phyloP scores from a whole-genome alignment of 2,329 filamentous ascomycete genomes.

The Colletotrichum chrysophilum region DNA sequence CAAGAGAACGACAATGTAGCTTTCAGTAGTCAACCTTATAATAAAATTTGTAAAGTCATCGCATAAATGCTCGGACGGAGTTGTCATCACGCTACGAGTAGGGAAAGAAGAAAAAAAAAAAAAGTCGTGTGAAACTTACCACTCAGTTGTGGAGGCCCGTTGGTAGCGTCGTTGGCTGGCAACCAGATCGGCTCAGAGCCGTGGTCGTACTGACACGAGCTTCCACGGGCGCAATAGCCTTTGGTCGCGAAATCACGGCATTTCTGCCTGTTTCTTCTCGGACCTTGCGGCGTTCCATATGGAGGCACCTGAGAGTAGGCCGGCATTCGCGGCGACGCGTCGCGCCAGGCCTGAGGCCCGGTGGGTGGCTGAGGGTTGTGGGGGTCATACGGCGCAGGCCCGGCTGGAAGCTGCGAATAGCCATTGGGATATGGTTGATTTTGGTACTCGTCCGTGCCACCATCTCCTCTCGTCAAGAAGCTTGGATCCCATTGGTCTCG shows the following conservation, averaged over 20 bases:
- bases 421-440: background rate
- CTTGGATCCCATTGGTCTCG: constrained; percentile 48
- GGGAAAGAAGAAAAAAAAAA: background rate
- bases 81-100: constrained; percentile 23
- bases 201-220: constrained; percentile 73
- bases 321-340: background rate
- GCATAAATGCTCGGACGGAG: constrained; percentile 24
- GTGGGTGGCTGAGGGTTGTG: constrained; percentile 35
- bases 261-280: constrained; percentile 46
- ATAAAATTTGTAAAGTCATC: constrained; percentile 26
- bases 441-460: background rate
- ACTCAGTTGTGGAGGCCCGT: background rate
- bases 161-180: background rate
- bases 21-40: constrained; percentile 35
- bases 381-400: constrained; percentile 58
- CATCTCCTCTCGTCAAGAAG: constrained; percentile 8
- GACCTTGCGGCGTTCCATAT: background rate
- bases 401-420: constrained; percentile 21
- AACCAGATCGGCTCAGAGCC: constrained; percentile 39
- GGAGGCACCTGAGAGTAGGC: background rate
- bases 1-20: background rate
- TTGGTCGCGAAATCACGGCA: constrained; percentile 77
- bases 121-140: background rate
- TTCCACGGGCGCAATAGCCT: constrained; percentile 73
- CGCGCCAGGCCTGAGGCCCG: constrained; percentile 2